These are phyloP conservation scores for Rhizophagus prolifer DNA, from an alignment of 192 early-diverging fungal species.

Conservation along the genomic window DNA sequence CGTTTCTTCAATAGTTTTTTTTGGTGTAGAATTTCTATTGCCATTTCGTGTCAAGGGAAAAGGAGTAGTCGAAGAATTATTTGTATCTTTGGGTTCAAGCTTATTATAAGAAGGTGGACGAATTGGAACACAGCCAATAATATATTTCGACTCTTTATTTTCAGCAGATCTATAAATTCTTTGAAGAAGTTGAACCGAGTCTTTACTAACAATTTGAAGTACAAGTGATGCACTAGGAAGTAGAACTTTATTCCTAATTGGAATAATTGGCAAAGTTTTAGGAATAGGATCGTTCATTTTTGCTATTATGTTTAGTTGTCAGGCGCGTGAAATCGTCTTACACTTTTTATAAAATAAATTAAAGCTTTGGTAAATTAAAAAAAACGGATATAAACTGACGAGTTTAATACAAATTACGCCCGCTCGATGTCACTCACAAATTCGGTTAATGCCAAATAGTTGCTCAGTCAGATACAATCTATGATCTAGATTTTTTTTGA, in stretches of 20 bases:
- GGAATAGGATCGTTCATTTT: constrained; percentile 32
- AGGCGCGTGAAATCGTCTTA: no score
- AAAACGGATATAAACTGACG: no score
- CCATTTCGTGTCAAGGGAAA: neutral
- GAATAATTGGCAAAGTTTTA: constrained; percentile 47
- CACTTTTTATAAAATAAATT: no score
- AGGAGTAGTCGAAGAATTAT: neutral
- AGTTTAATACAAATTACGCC: no score
- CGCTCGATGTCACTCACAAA: no score
- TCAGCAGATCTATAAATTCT: constrained; percentile 42
- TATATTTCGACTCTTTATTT: constrained; percentile 39
- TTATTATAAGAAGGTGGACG: neutral
- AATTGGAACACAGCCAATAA: constrained; percentile 48
- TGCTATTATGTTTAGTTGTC: no score
- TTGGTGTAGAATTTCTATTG: neutral
- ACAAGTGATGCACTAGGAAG: constrained; percentile 64
- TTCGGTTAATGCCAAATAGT: no score
- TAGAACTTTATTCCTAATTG: constrained; percentile 57
- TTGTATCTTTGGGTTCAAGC: neutral
- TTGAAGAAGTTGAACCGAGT: constrained; percentile 54
- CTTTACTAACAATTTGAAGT: constrained; percentile 55
- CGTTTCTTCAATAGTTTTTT: constrained; percentile 21
- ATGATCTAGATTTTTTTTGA: no score
- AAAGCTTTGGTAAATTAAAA: no score
- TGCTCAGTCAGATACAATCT: no score